Base-by-base conservation (phyloP, 352 stramenopile species). In the Phytopythium oedochilum region DNA sequence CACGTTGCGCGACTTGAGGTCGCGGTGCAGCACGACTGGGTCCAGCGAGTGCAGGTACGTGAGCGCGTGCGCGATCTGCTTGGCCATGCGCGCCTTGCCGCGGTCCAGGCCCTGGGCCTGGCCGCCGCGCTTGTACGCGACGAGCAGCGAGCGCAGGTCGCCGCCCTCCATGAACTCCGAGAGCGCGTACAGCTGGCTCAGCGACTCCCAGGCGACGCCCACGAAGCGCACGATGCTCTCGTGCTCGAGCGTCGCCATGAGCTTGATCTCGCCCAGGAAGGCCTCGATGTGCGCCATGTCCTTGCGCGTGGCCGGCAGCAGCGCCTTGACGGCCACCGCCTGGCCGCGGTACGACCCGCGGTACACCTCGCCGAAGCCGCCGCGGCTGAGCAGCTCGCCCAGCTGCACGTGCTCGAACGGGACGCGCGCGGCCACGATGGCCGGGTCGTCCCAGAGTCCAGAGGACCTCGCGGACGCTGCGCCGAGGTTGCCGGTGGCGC, bases 1-100 rank as follows among this genome's bases (percentile, higher is more conserved):
- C 43, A 89, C 63, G 44, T 89, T 89, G n/a, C 77, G 72, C 8
- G 74, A 88, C 53, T 89, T 89, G 51, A 89, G 67, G 53, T 88
- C 78, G 14, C 78, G 73, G 46, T 89, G 74, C 9, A 89, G 53
- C 35, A 88, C 55, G 2, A 63, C 40, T 1, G 69, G 69, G 20
- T 70, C 59, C 8, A 79, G 57, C 11, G 66, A 73, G 53, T 83
- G 73, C 39, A 83, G 52, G 35, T 83, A 83, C 25, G 68, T 76
- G 12, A 83, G 63, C 12, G 61, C 73, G 22, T 75, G 62, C 2
- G 70, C 68, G 31, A 79, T 59, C 28, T 80, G 62, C 45, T 76
- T 47, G 7, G 70, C 67, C 38, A 76, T 75, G 34, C 61, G 63
- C n/a, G 72, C 59, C 55, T 83, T 83, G 26, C 44, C 54, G 3